Conservation (phyloP, 257 asterid species). For the Solanum sitiens region DNA sequence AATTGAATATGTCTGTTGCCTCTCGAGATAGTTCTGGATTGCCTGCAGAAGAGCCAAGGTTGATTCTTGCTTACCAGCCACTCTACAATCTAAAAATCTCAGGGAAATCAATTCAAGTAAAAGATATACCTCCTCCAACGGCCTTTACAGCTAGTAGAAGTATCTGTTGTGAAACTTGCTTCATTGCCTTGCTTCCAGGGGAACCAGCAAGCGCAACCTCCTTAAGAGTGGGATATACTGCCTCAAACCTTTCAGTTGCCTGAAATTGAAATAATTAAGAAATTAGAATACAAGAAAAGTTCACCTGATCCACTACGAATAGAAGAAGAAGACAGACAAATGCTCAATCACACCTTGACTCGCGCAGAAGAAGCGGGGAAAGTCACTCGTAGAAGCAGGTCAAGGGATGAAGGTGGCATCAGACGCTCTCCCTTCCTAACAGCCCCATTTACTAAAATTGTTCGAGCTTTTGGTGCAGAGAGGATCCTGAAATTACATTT, state of each 20-base stretch:
- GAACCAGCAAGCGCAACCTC: constrained; percentile 87
- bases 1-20: constrained; percentile 54
- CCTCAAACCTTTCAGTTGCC: constrained; percentile 83
- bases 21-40: constrained; percentile 59
- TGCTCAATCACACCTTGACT: constrained; percentile 39
- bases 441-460: constrained; percentile 49
- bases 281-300: not conserved
- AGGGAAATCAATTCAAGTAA: not conserved
- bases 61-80: not conserved
- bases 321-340: not conserved
- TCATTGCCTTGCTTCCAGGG: constrained; percentile 82
- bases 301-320: not conserved
- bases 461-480: constrained; percentile 65
- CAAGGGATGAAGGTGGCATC: constrained; percentile 66
- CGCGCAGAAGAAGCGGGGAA: constrained; percentile 63
- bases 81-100: not conserved
- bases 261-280: constrained; percentile 3
- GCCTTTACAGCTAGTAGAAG: constrained; percentile 43
- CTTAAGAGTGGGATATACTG: constrained; percentile 61
- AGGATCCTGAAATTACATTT: constrained; percentile 37
- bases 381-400: constrained; percentile 43
- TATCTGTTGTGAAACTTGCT: constrained; percentile 61
- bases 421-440: constrained; percentile 74
- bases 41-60: constrained; percentile 29
- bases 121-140: constrained; percentile 51